A percentile compares a stretch with the other conserved stretches of the same genome.
phyloP scores from a whole-genome alignment of 495 filamentous ascomycete genomes.

The Penicillium tannophilum region DNA sequence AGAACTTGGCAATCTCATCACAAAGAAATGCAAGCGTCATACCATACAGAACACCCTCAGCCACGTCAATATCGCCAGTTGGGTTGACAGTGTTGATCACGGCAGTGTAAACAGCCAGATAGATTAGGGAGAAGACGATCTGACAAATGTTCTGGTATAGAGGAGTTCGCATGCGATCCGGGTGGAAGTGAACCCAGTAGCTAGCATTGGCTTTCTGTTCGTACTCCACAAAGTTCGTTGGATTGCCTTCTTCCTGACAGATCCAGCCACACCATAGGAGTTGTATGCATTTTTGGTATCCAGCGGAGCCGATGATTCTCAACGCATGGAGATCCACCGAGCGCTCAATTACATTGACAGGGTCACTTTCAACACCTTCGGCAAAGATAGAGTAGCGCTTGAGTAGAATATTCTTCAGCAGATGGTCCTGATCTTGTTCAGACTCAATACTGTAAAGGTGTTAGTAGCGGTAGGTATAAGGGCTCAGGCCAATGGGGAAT shows the following conservation, averaged over 20 bases:
- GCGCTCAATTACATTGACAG: constrained; percentile 85
- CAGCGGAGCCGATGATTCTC: constrained; percentile 80
- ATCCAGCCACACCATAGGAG: constrained; percentile 96
- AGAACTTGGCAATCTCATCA: constrained; percentile 84
- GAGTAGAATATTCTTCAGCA: constrained; percentile 81
- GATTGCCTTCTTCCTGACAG: constrained; percentile 89
- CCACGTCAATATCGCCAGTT: constrained; percentile 76
- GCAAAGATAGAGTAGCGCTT: constrained; percentile 85
- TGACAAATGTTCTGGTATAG: constrained; percentile 90
- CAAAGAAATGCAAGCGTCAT: constrained; percentile 93
- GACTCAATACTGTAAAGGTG: constrained; percentile 65
- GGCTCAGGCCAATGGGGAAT: neutral
- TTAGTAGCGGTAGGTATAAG: constrained; percentile 11
- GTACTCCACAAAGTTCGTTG: constrained; percentile 83
- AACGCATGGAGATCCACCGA: constrained; percentile 92
- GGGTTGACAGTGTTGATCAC: constrained; percentile 92
- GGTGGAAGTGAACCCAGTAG: constrained; percentile 83
- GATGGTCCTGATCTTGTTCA: constrained; percentile 73
- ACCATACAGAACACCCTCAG: constrained; percentile 81
- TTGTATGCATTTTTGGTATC: constrained; percentile 93
- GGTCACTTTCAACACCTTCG: constrained; percentile 68
- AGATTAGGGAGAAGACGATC: constrained; percentile 80
- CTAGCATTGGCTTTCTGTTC: constrained; percentile 69
- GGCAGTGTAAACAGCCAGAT: constrained; percentile 79
- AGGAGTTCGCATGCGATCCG: constrained; percentile 89